Evolutionary conservation across 495 filamentous ascomycete species (phyloP), one percentile per base, ranked within the genome.

Genomic region (Penicillium subrubescens): DNA sequence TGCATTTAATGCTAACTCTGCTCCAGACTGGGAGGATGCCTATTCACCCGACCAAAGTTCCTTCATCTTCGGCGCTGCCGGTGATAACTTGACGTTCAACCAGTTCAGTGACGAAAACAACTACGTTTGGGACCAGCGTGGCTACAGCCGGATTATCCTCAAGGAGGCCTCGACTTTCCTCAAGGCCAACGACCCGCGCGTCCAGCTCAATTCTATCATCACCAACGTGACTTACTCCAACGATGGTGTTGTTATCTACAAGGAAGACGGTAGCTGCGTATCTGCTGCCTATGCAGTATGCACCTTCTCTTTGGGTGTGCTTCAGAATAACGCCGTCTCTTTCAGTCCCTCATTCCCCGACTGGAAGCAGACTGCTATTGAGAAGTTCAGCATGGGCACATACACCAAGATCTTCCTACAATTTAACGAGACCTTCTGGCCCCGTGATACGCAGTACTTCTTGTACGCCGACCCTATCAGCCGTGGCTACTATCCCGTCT

Each of bases 371-470:
- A 82, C 81, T 25, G 86, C 86, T 8, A 88, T 92, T 65, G 82
- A 85, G 7, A 85, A 83, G 48, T 90, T 90, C 73, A 81, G 82
- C 62, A 90, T 93, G 85, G 89, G 86, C 27, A 92, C 87, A 1
- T 93, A 92, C 78, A 92, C 88, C 60, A 92, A 92, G 69, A 87
- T 92, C 65, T 92, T 92, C 80, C 73, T 92, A 14, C 89, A 90
- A 60, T 93, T 92, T 73, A 82, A 85, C 61, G 75, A 88, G 39
- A 85, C 86, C 7, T 93, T 91, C 76, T 93, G 90, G 90, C 84
- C 89, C 52, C 69, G 68, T 7, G 79, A 87, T 25, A 87, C 86
- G 4, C 83, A 92, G 68, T 92, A 86, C 76, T 86, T 89, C 69
- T 83, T 93, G 14, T 92, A 92, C 70, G 90, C 90, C 12, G 83